Evolutionary conservation across 2,329 filamentous ascomycete species (phyloP).

Genomic region (Aspergillus nomiae): DNA sequence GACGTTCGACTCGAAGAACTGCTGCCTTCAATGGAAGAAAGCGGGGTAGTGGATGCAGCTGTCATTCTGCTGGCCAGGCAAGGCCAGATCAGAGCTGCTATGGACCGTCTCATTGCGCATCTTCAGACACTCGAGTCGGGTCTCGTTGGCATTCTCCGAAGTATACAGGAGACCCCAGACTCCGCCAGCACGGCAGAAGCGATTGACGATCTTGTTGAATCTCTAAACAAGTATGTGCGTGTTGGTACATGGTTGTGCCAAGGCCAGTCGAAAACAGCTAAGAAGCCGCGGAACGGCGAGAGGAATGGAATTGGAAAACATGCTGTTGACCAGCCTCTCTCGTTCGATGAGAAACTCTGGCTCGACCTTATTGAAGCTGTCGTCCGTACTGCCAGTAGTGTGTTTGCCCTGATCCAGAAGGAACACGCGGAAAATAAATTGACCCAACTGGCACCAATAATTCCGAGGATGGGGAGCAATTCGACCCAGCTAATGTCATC

Average conservation of each 20-base stretch:
- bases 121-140: constrained; percentile 77
- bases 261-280: constrained; percentile 69
- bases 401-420: constrained; percentile 58
- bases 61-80: constrained; percentile 88
- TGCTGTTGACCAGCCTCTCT: constrained; percentile 58
- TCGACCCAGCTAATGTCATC: constrained; percentile 59
- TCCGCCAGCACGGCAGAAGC: constrained; percentile 63
- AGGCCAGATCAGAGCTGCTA: constrained; percentile 78
- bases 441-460: constrained; percentile 17
- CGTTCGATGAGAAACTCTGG: constrained; percentile 66
- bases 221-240: constrained; percentile 83
- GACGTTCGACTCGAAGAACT: constrained; percentile 79
- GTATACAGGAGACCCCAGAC: constrained; percentile 59
- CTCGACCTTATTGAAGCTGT: constrained; percentile 65
- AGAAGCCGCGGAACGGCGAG: constrained; percentile 29
- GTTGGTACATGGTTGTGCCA: constrained; percentile 97
- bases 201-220: constrained; percentile 71
- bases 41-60: constrained; percentile 87
- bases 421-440: constrained; percentile 31
- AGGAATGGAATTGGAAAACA: constrained; percentile 42
- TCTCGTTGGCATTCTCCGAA: constrained; percentile 71
- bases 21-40: constrained; percentile 84
- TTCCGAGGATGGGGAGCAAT: constrained; percentile 22
- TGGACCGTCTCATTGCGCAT: constrained; percentile 81
- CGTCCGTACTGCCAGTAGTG: constrained; percentile 63